Evolutionary conservation across 1,284 basidiomycete species (phyloP).

Genomic region (Rhodotorula mucilaginosa): DNA sequence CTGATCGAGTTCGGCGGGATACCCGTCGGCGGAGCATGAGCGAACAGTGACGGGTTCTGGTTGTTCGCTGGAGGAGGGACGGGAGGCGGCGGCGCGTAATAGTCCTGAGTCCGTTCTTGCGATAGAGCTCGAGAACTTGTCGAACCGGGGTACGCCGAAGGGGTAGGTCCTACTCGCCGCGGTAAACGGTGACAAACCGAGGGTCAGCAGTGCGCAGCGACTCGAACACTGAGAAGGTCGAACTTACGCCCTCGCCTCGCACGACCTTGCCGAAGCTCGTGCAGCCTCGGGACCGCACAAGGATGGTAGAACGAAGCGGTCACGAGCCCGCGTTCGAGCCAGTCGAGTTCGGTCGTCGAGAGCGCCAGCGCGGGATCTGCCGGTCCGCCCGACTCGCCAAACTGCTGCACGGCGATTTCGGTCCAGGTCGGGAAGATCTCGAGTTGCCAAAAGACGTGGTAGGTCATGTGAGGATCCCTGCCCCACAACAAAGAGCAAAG

Average conservation of each 20-base stretch:
- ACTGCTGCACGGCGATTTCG: slow-evolving; percentile 17
- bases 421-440: slow-evolving; percentile 32
- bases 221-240: neutral
- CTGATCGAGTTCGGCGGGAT: too few species aligned
- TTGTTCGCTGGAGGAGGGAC: too few species aligned
- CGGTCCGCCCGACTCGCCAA: slow-evolving; percentile 21
- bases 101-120: too few species aligned
- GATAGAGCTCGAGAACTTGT: too few species aligned
- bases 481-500: neutral
- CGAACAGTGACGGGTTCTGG: too few species aligned
- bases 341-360: slow-evolving; percentile 30
- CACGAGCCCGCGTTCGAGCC: slow-evolving; percentile 29
- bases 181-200: too few species aligned
- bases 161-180: too few species aligned
- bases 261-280: slow-evolving; percentile 11
- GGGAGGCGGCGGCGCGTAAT: too few species aligned
- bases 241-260: neutral
- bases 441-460: slow-evolving; percentile 34
- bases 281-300: slow-evolving; percentile 14
- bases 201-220: too few species aligned
- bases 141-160: too few species aligned
- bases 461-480: slow-evolving; percentile 22
- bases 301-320: slow-evolving; percentile 29
- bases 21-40: too few species aligned
- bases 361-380: slow-evolving; percentile 9